Evolutionary conservation across 2,329 filamentous ascomycete genomes (phyloP).

Genomic region (Calonectria fujianensis): DNA sequence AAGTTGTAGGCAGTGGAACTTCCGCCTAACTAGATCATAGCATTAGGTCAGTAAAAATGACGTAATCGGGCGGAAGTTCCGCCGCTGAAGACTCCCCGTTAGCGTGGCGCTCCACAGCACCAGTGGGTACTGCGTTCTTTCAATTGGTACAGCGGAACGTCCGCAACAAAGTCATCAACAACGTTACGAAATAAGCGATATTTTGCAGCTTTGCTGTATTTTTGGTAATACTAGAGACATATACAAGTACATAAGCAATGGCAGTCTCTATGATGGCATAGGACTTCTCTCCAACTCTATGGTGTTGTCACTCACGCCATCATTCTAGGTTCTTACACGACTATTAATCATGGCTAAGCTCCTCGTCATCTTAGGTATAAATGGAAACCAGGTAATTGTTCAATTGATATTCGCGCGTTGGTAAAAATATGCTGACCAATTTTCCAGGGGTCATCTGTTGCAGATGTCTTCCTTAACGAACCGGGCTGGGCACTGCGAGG

Average conservation of each 20-base stretch:
- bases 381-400: not conserved
- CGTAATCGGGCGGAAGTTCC: slow-evolving; percentile 18
- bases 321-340: not conserved
- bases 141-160: not conserved
- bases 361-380: slow-evolving; percentile 1
- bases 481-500: not conserved
- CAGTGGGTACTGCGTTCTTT: no score
- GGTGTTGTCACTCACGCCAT: not conserved
- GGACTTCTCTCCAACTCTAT: not conserved
- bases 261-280: not conserved
- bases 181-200: not conserved
- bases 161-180: not conserved
- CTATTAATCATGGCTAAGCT: not conserved
- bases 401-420: not conserved
- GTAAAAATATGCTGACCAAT: not conserved
- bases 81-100: not conserved
- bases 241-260: not conserved
- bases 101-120: no score
- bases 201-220: not conserved
- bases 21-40: not conserved
- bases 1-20: not conserved
- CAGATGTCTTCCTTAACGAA: slow-evolving; percentile 8
- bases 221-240: not conserved
- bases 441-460: not conserved
- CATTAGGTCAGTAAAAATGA: not conserved